Evolutionary conservation across 2,329 filamentous ascomycete species (phyloP).

Genomic region (Ceratocystis diversiconidia): DNA sequence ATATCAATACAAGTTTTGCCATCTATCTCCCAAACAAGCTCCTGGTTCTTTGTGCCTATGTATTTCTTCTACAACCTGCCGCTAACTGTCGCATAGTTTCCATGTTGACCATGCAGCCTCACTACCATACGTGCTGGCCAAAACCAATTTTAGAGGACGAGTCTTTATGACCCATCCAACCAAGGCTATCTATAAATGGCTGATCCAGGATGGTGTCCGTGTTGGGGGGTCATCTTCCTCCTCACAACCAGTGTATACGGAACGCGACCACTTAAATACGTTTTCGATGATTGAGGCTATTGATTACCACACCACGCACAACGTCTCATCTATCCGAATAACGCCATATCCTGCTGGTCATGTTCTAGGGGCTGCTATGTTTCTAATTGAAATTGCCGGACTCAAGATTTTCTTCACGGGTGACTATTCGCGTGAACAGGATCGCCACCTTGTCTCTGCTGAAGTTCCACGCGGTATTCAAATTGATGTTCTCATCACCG

Average conservation of each 20-base stretch:
- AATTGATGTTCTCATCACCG: constrained; percentile 91
- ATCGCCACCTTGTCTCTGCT: constrained; percentile 87
- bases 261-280: constrained; percentile 86
- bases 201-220: constrained; percentile 91
- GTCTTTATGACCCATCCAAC: constrained; percentile 99
- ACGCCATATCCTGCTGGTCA: constrained; percentile 95
- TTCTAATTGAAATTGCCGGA: constrained; percentile 89
- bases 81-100: constrained; percentile 49
- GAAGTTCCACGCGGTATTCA: constrained; percentile 79
- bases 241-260: constrained; percentile 75
- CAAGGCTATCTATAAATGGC: constrained; percentile 99
- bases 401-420: constrained; percentile 96
- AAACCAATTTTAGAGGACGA: constrained; percentile 91
- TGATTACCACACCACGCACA: constrained; percentile 95
- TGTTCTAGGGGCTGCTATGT: constrained; percentile 97
- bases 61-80: constrained; percentile 1
- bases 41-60: constrained; percentile 9
- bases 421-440: constrained; percentile 91
- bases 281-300: constrained; percentile 93
- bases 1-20: constrained; percentile 15
- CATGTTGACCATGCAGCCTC: constrained; percentile 97
- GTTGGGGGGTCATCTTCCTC: constrained; percentile 59
- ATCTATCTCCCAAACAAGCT: constrained; percentile 4
- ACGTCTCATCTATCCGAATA: constrained; percentile 88
- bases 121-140: constrained; percentile 91